Base-by-base conservation (phyloP, 108 stramenopile genomes). In the Pseudonitzschia multistriata region DNA sequence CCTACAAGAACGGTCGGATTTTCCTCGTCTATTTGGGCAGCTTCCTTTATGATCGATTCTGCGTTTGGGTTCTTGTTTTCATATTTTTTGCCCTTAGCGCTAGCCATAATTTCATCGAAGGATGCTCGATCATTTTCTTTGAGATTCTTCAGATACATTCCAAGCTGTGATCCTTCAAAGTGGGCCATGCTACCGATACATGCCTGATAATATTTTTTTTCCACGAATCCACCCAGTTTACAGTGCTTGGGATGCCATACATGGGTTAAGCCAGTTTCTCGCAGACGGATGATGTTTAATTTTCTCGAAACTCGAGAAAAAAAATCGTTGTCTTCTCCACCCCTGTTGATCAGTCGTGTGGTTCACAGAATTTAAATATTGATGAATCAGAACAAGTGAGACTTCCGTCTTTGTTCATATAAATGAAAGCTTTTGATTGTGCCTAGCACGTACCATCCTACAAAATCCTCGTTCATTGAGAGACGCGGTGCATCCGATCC, bases 251-350 rank as follows among this genome's bases (percentile, higher is more conserved):
- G 63, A 24, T 64, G 63, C 63, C 63, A 64, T 28, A 45, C 40
- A 47, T 64, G 63, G 5, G 63, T 64, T 25, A 74, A 66, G 24
- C 73, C 73, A 13, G 63, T 42, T 28, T 74, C 73, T 15, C 34
- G 64, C 10, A 74, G 63, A 47, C 73, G 73, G 42, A 74, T 67
- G 24, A 74, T 49, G 33, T 74, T 66, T 24, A 74, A 49, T 57
- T 60, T 31, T 66, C 34, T 30, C 3, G 39, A 24, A 40, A 66
- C 66, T 14, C 56, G 55, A 59, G 56, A 37, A 59, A 59, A 74
- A 21, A 74, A 74, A 54, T 74, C 73, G 10, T 56, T 74, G 39
- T 74, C 66, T 52, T 66, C 63, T 28, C 63, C 63, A 28, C 63
- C 63, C 63, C 61, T 62, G 15, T 25, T 25, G 34, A 35, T 5